A percentile compares a stretch with the other conserved stretches of the same genome.
phyloP scores from a whole-genome alignment of 495 filamentous ascomycete species.

The Tetracladium setigerum region DNA sequence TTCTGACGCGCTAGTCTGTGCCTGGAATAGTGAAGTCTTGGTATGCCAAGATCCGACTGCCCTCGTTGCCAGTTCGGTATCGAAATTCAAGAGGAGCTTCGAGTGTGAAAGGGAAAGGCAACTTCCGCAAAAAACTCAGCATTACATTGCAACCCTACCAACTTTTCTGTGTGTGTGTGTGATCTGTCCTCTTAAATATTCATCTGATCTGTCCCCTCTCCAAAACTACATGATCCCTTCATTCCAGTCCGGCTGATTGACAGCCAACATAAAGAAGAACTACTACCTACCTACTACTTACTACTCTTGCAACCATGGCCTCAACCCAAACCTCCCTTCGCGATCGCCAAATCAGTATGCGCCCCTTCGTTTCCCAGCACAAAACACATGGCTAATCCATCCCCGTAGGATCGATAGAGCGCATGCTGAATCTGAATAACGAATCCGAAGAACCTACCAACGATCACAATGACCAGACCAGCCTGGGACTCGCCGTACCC shows the following conservation, averaged over 20 bases:
- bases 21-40: no score
- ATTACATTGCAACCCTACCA: no score
- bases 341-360: slow-evolving; percentile 92
- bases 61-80: no score
- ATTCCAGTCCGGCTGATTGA: slow-evolving; percentile 14
- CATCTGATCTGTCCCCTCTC: no score
- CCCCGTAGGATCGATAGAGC: slow-evolving; percentile 80
- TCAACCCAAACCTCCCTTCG: slow-evolving; percentile 69
- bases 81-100: no score
- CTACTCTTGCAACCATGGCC: slow-evolving; percentile 50
- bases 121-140: no score
- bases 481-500: slow-evolving; percentile 56
- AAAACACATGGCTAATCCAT: slow-evolving; percentile 17
- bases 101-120: no score
- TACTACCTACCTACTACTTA: no score
- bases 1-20: no score
- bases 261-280: slow-evolving; percentile 14
- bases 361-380: slow-evolving; percentile 19
- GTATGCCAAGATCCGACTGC: no score
- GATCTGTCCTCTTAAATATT: no score
- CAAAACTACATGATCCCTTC: slow-evolving; percentile 4
- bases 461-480: slow-evolving; percentile 40
- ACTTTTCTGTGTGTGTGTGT: no score
- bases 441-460: slow-evolving; percentile 47
- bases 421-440: slow-evolving; percentile 93